Base-by-base conservation (phyloP, 352 stramenopile species). In the Globisporangium lucens region DNA sequence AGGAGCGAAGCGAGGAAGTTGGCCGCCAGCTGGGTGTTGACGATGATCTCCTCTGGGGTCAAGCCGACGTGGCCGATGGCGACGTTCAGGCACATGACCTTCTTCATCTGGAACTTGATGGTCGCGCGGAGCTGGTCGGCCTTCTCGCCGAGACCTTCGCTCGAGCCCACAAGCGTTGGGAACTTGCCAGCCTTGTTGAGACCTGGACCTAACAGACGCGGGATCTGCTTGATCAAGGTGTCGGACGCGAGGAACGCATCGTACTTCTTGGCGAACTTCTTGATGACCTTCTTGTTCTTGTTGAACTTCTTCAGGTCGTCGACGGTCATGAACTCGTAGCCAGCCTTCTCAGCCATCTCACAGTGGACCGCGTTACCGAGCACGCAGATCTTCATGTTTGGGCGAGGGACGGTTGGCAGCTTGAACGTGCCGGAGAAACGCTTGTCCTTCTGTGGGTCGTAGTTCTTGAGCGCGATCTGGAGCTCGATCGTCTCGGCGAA, bases 51-150 rank as follows among this genome's bases (percentile, higher is more conserved):
- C 74, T 99, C 84, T 85, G 97, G 89, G 15, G 87, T 79, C 61
- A 99, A 94, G 15, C 84, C 81, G 33, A 99, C 94, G 87, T 99
- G 98, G 78, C 94, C 98, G 63, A 99, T 97, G 71, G 97, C 96
- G 55, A 99, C 95, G 83, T 98, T 99, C 15, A 99, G 80, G 89
- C 97, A 99, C 94, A 99, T 98, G 69, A 99, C 98, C 91, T 99
- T 99, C 96, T 99, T 99, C 97, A 99, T 99, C 91, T 99, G 98
- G 91, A 99, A 99, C 93, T 99, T 99, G 92, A 99, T 99, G 68
- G 97, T 99, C 65, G 95, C 93, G 67, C 98, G 98, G 66, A 99
- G 85, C 74, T 96, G 91, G 71, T 99, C 96, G 64, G 98, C 97
- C 94, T 99, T 99, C 67, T 98, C 96, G 67, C 97, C 93, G 69